Evolutionary conservation across 805 yeast genomes (phyloP).

Genomic region (Maudiozyma bulderi): DNA sequence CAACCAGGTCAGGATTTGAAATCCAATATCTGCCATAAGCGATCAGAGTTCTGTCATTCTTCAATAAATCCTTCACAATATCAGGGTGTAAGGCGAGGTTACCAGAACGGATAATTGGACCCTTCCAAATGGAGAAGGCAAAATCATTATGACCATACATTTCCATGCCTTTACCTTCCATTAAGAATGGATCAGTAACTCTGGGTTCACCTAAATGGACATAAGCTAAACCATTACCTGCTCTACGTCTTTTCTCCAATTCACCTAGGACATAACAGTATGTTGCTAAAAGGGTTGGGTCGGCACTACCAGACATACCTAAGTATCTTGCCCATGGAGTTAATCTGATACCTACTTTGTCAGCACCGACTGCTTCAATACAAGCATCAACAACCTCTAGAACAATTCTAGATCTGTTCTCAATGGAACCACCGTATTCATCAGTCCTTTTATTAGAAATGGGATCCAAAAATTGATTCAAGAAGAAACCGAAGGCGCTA

Average conservation of each 20-base stretch:
- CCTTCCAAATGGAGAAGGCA: constrained; percentile 35
- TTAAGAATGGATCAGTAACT: constrained; percentile 15
- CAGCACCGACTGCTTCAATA: constrained; percentile 42
- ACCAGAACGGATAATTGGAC: constrained; percentile 34
- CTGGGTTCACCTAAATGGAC: constrained; percentile 37
- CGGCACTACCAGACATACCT: constrained; percentile 28
- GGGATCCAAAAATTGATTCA: constrained; percentile 45
- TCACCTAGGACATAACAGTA: constrained; percentile 31
- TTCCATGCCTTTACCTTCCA: constrained; percentile 18
- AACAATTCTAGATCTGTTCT: constrained; percentile 36
- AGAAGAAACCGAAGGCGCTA: constrained; percentile 54
- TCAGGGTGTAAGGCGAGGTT: constrained; percentile 22
- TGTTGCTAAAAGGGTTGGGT: constrained; percentile 27
- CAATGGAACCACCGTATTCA: constrained; percentile 45
- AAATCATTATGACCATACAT: constrained; percentile 30
- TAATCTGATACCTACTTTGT: constrained; percentile 32
- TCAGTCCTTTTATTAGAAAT: constrained; percentile 38
- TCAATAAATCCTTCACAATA: constrained; percentile 23
- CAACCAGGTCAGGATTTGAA: constrained; percentile 46
- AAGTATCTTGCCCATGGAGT: constrained; percentile 41
- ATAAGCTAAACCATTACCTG: constrained; percentile 30
- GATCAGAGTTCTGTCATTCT: constrained; percentile 36
- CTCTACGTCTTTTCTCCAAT: constrained; percentile 27
- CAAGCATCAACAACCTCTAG: constrained; percentile 42
- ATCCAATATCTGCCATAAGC: constrained; percentile 39